Percentiles rank a stretch among this genome's conserved stretches.
Evolutionary conservation across 345 rosid species (phyloP).

Genomic region (Pistacia vera): DNA sequence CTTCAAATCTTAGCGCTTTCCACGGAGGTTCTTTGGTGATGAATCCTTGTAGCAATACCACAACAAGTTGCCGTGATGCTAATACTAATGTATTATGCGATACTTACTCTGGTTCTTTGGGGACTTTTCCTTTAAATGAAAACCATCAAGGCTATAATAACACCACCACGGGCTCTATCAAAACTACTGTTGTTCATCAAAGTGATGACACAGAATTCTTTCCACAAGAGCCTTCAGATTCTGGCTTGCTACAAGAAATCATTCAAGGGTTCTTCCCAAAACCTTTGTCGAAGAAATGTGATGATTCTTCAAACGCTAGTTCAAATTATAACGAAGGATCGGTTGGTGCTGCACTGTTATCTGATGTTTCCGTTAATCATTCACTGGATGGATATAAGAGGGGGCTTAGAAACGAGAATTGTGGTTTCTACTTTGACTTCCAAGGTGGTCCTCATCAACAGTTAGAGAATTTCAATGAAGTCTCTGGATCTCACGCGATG

Average conservation of each 20-base stretch:
- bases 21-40: background rate
- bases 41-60: constrained; percentile 2
- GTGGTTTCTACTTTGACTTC: constrained; percentile 16
- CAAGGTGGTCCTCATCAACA: constrained; percentile 14
- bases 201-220: constrained; percentile 39
- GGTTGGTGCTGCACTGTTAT: background rate
- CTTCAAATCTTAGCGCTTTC: background rate
- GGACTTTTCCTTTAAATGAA: constrained; percentile 11
- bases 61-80: background rate
- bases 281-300: constrained; percentile 28
- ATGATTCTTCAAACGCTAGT: constrained; percentile 2
- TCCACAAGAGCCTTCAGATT: constrained; percentile 55
- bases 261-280: constrained; percentile 70
- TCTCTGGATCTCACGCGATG: constrained; percentile 12
- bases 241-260: constrained; percentile 83
- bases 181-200: background rate
- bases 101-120: constrained; percentile 12
- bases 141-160: background rate
- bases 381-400: constrained; percentile 19
- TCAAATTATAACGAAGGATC: background rate
- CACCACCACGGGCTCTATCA: background rate
- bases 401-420: constrained; percentile 19
- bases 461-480: constrained; percentile 28
- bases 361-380: constrained; percentile 17
- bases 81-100: background rate